Percentiles rank a stretch among this genome's conserved stretches.
Conservation (phyloP, 129 eudicot genomes). For the Rutidosis leptorrhynchoides region DNA sequence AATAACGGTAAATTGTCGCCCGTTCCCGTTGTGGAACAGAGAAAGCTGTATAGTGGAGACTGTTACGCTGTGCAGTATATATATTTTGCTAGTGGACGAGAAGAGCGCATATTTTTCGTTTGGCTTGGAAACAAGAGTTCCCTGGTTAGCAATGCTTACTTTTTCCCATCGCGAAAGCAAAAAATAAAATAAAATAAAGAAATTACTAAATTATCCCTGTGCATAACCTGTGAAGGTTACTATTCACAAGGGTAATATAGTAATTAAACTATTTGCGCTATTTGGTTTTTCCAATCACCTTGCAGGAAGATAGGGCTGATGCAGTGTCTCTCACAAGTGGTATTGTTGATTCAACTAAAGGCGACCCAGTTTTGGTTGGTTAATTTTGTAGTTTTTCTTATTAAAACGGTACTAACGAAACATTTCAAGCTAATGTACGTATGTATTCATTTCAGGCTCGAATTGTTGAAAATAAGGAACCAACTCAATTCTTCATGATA, state of each 20-base stretch:
- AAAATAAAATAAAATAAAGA: too few relatives aligned
- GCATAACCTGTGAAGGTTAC: too few relatives aligned
- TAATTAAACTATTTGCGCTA: too few relatives aligned
- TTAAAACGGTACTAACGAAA: background rate
- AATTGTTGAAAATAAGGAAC: slow-evolving; percentile 49
- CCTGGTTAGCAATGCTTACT: slow-evolving; percentile 25
- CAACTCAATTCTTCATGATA: slow-evolving; percentile 44
- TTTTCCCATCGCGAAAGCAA: too few relatives aligned
- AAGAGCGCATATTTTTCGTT: slow-evolving; percentile 42
- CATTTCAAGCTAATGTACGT: background rate
- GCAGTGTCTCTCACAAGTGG: slow-evolving; percentile 45
- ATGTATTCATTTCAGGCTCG: slow-evolving; percentile 39
- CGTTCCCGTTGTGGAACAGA: slow-evolving; percentile 37
- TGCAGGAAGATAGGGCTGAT: slow-evolving; percentile 56
- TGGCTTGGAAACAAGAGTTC: slow-evolving; percentile 50
- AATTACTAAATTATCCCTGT: too few relatives aligned
- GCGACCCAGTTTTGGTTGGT: slow-evolving; percentile 48
- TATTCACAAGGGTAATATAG: too few relatives aligned
- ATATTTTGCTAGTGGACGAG: slow-evolving; percentile 42
- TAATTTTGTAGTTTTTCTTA: background rate
- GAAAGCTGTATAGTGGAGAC: slow-evolving; percentile 47
- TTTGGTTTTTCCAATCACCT: background rate
- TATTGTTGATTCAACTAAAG: slow-evolving; percentile 49
- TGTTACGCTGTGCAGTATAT: slow-evolving; percentile 49
- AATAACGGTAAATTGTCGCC: slow-evolving; percentile 34